Percentiles rank a stretch among this genome's conserved stretches.
These are phyloP conservation scores for Daldinia loculata DNA, from an alignment of 495 filamentous ascomycete species.

Conservation along the genomic window DNA sequence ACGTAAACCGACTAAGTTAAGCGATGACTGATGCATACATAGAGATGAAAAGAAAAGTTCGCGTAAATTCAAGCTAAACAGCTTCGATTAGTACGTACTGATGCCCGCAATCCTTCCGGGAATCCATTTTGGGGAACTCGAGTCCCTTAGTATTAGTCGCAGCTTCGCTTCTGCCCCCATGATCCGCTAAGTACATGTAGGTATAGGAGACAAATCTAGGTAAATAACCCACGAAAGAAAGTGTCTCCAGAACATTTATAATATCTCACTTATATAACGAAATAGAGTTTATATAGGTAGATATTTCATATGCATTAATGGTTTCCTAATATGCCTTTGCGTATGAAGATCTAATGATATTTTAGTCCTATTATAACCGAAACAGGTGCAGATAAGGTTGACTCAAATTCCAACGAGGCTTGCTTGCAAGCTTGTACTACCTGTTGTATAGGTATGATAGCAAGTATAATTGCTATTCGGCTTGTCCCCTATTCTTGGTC, in stretches of 20 bases:
- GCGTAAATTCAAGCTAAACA: background rate
- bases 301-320: too few relatives aligned
- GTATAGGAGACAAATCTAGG: too few relatives aligned
- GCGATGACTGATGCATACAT: background rate
- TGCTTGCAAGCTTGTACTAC: background rate
- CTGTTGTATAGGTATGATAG: background rate
- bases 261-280: too few relatives aligned
- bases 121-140: constrained; percentile 3
- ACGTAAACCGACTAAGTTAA: background rate
- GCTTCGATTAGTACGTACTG: constrained; percentile 4
- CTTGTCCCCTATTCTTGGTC: background rate
- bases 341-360: background rate
- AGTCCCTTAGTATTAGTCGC: background rate
- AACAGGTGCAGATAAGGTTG: constrained; percentile 9
- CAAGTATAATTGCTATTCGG: background rate
- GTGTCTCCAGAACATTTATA: too few relatives aligned
- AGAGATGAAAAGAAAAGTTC: too few relatives aligned
- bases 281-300: too few relatives aligned
- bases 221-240: too few relatives aligned
- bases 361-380: constrained; percentile 9
- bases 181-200: background rate
- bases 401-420: constrained; percentile 6
- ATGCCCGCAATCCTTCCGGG: background rate
- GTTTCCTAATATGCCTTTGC: background rate
- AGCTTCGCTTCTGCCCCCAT: background rate